Evolutionary conservation across 257 asterid species (phyloP).

Genomic region (Ophiorrhiza pumila): DNA sequence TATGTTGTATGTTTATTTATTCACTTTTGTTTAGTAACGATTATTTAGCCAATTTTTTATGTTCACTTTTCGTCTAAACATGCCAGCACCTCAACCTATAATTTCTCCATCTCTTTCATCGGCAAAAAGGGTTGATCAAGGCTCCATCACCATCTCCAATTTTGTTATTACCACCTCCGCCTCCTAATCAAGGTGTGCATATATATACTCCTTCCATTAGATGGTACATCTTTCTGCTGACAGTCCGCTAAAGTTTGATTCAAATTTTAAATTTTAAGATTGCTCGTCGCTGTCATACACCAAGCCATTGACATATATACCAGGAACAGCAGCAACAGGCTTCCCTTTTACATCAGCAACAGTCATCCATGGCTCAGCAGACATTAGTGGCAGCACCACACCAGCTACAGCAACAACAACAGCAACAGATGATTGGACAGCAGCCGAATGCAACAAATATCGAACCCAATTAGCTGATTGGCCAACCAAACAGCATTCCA

Average conservation of each 20-base stretch:
- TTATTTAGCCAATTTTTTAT: conserved; percentile 15
- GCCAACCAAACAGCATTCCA: conserved; percentile 60
- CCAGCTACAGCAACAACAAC: conserved; percentile 56
- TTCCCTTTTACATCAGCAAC: conserved; percentile 59
- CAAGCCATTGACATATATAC: conserved; percentile 67
- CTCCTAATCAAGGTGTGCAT: conserved; percentile 65
- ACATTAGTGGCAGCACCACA: conserved; percentile 50
- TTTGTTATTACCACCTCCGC: conserved; percentile 73
- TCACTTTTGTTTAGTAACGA: not conserved
- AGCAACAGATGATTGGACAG: conserved; percentile 51
- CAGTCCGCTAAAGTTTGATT: not conserved
- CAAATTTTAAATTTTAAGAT: conserved; percentile 34
- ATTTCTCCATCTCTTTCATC: conserved; percentile 49
- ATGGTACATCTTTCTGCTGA: not conserved
- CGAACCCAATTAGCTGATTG: conserved; percentile 67
- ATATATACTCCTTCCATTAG: not conserved
- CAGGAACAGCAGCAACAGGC: conserved; percentile 47
- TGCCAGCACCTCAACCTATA: conserved; percentile 47
- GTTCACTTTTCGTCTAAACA: conserved; percentile 24
- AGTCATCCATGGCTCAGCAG: conserved; percentile 53
- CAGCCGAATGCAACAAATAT: conserved; percentile 59
- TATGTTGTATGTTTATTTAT: not conserved
- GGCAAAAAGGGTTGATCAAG: conserved; percentile 23
- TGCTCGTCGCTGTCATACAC: conserved; percentile 55
- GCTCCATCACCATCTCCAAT: conserved; percentile 52